A percentile compares a stretch with the other conserved stretches of the same genome.
These are phyloP conservation scores for Epichloe festucae DNA, from an alignment of 2,329 filamentous ascomycete species.

Conservation along the genomic window DNA sequence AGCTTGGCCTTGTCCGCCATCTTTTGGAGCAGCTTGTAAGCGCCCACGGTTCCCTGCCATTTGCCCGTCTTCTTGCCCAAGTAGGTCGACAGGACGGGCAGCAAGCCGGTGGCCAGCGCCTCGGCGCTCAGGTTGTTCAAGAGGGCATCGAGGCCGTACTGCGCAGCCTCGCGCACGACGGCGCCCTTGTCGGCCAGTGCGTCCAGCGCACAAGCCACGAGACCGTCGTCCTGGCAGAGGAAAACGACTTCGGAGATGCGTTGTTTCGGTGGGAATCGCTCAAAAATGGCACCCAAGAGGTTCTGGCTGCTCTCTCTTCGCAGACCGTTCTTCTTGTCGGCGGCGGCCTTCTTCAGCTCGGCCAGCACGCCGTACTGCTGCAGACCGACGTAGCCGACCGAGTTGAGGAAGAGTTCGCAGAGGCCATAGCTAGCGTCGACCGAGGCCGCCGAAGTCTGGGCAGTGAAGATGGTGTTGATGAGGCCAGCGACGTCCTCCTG, in stretches of 20 bases:
- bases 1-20: constrained; percentile 94
- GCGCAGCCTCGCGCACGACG: constrained; percentile 79
- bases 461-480: constrained; percentile 54
- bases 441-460: constrained; percentile 54
- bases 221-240: constrained; percentile 63
- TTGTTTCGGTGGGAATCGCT: constrained; percentile 70
- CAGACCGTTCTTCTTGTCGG: constrained; percentile 85
- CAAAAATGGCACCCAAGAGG: constrained; percentile 83
- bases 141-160: constrained; percentile 85
- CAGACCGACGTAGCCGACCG: constrained; percentile 40
- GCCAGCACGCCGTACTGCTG: constrained; percentile 39
- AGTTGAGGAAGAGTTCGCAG: constrained; percentile 44
- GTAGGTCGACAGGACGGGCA: constrained; percentile 65
- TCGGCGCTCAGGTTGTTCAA: constrained; percentile 71
- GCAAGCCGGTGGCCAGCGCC: constrained; percentile 66
- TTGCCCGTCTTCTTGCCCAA: constrained; percentile 77
- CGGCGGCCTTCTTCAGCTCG: constrained; percentile 58
- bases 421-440: constrained; percentile 50
- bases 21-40: constrained; percentile 65
- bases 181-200: constrained; percentile 79
- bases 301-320: constrained; percentile 89
- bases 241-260: constrained; percentile 70
- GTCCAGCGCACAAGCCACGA: constrained; percentile 66
- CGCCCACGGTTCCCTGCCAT: constrained; percentile 92
- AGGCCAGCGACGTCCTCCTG: constrained; percentile 53